Percentiles rank a stretch among this genome's conserved stretches.
phyloP scores from a whole-genome alignment of 805 yeast genomes.

The Candida suzukii region DNA sequence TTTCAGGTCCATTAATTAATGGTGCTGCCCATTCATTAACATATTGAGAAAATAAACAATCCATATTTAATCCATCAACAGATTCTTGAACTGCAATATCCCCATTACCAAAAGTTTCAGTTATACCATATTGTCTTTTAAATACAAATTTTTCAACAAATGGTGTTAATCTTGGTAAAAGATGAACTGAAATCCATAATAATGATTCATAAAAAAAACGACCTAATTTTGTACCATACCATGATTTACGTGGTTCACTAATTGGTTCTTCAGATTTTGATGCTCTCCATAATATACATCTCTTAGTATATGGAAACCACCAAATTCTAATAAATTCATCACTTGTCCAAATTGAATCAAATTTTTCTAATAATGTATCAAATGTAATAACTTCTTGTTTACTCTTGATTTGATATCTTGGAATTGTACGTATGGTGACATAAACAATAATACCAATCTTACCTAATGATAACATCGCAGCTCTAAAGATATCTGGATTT shows the following conservation, averaged over 20 bases:
- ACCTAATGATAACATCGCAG: constrained; percentile 81
- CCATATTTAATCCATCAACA: constrained; percentile 89
- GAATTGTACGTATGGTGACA: constrained; percentile 80
- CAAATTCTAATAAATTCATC: constrained; percentile 89
- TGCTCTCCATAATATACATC: constrained; percentile 90
- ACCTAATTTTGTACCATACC: constrained; percentile 82
- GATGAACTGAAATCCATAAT: constrained; percentile 69
- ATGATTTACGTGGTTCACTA: constrained; percentile 60
- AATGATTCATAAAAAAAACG: constrained; percentile 73
- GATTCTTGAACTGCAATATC: constrained; percentile 69
- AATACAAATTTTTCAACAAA: constrained; percentile 80
- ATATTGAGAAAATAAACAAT: constrained; percentile 87
- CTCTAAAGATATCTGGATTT: constrained; percentile 62
- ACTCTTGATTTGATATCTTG: constrained; percentile 74
- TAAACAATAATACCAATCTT: constrained; percentile 85
- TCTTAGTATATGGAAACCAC: constrained; percentile 95
- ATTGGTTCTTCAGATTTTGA: constrained; percentile 60
- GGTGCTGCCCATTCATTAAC: constrained; percentile 99
- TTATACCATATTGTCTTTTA: constrained; percentile 71
- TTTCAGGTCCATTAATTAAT: constrained; percentile 65
- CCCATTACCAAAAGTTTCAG: constrained; percentile 54
- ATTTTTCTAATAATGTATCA: constrained; percentile 58
- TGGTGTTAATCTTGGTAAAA: constrained; percentile 76
- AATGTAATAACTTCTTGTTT: constrained; percentile 77
- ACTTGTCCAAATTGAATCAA: constrained; percentile 80